phyloP scores from a whole-genome alignment of 768 basidiomycete genomes.

The Podaxis sp. region DNA sequence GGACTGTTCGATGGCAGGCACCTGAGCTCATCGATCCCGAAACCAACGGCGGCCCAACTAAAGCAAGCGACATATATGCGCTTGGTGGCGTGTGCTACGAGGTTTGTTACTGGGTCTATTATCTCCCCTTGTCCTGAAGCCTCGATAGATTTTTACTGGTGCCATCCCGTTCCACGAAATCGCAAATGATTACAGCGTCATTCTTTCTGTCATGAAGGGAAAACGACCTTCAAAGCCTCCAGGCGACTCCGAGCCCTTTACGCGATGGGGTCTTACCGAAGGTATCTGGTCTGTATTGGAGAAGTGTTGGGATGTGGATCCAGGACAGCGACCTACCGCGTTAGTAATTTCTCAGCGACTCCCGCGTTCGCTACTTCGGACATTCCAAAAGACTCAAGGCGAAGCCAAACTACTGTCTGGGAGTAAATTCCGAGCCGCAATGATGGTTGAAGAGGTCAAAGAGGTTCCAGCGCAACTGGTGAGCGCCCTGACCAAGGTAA shows the following conservation, averaged over 20 bases:
- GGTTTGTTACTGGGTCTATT: slow-evolving; percentile 18
- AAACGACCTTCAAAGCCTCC: slow-evolving; percentile 21
- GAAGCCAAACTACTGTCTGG: background rate
- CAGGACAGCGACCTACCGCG: slow-evolving; percentile 19
- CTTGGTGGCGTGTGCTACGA: slow-evolving; percentile 39
- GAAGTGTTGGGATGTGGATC: slow-evolving; percentile 22
- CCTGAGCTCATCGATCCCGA: slow-evolving; percentile 33
- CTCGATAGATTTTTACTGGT: slow-evolving; percentile 24
- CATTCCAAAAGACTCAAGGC: background rate
- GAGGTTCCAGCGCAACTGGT: too few species aligned
- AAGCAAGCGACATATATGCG: slow-evolving; percentile 38
- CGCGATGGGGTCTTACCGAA: slow-evolving; percentile 17
- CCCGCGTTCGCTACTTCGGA: background rate
- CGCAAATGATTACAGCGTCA: slow-evolving; percentile 20
- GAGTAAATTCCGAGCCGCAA: background rate
- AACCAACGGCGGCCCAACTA: slow-evolving; percentile 12
- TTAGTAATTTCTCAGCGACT: background rate
- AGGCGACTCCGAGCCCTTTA: slow-evolving; percentile 12
- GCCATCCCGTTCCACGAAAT: slow-evolving; percentile 26
- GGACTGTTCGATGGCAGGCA: slow-evolving; percentile 33
- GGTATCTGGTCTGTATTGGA: slow-evolving; percentile 21
- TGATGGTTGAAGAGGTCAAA: background rate
- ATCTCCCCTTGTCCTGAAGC: background rate
- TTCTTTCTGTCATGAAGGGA: slow-evolving; percentile 20
- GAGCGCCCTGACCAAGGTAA: too few species aligned